phyloP scores from a whole-genome alignment of 805 yeast species.

The Saccharomycopsis oosterbeekiorum region DNA sequence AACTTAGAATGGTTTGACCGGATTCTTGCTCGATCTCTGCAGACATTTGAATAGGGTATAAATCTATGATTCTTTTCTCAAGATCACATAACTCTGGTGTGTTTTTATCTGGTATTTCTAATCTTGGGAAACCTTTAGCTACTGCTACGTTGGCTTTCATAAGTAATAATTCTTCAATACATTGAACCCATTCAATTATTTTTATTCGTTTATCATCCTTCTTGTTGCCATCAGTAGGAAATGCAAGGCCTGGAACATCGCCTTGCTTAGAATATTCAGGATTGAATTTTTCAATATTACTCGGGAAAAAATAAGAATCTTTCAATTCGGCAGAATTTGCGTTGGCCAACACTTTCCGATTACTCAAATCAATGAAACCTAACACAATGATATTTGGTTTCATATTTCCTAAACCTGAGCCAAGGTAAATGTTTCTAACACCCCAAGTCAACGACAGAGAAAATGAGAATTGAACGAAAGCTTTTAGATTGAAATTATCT shows the following conservation, averaged over 20 bases:
- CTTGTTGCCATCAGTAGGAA: slow-evolving; percentile 74
- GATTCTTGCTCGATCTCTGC: slow-evolving; percentile 60
- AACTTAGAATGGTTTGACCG: slow-evolving; percentile 64
- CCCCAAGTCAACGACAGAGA: slow-evolving; percentile 93
- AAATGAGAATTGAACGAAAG: slow-evolving; percentile 85
- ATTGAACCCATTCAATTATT: slow-evolving; percentile 81
- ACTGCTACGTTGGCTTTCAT: slow-evolving; percentile 90
- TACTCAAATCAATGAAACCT: slow-evolving; percentile 69
- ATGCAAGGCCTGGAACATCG: slow-evolving; percentile 14
- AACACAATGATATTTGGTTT: slow-evolving; percentile 88
- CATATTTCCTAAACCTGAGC: slow-evolving; percentile 98
- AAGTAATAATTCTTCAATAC: slow-evolving; percentile 79
- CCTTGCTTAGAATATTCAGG: slow-evolving; percentile 18
- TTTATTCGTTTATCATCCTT: slow-evolving; percentile 54
- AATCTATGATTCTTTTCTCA: slow-evolving; percentile 56
- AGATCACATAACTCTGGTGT: slow-evolving; percentile 22
- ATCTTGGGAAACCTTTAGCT: slow-evolving; percentile 71
- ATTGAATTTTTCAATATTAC: slow-evolving; percentile 10
- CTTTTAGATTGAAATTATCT: slow-evolving; percentile 71
- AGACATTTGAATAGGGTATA: slow-evolving; percentile 96
- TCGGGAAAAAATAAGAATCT: slow-evolving; percentile 1
- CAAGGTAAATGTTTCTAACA: slow-evolving; percentile 79
- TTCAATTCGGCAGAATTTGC: neutral
- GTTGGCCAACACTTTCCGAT: slow-evolving; percentile 1
- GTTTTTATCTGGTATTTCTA: slow-evolving; percentile 50